Evolutionary conservation across 2,329 filamentous ascomycete genomes (phyloP), one percentile per base, ranked within the genome.

Genomic region (Colletotrichum spinosum): DNA sequence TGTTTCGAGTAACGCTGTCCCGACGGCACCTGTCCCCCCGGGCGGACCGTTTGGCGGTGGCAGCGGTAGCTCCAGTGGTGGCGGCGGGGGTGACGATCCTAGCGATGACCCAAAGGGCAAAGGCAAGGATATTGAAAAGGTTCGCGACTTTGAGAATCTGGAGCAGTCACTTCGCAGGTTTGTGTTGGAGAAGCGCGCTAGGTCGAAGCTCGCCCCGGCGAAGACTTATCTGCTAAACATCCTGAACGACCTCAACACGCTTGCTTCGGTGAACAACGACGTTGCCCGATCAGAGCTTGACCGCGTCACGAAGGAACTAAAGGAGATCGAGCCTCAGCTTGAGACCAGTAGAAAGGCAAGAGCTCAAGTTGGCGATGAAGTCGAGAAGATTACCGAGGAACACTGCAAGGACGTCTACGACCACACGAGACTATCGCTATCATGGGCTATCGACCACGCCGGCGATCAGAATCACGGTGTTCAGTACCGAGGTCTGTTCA

Each of bases 151-250:
- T 74, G 91, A 95, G 73, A 90, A 91, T 57, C 84, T 99, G 6
- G 96, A 99, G 77, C 88, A 92, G 69, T 96, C 96, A 4, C 79
- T 99, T 42, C 88, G 96, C 65, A 89, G 94, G 49, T 99, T 99
- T 71, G 96, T 99, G 8, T 84, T 99, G 34, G 96, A 99, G 76
- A 98, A 98, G 83, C 89, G 96, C 60, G 94, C 96, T 52, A 89
- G 94, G 37, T 98, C 96, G 8, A 99, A 99, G 81, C 86, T 99
- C 65, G 95, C 96, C 1, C 96, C 96, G 6, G 96, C 96, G 7
- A 94, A 94, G 79, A 98, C 95, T 2, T 99, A 99, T 74, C 87
- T 99, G 1, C 83, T 97, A 72, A 99, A 99, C 76, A 91, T 98
- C 34, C 85, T 99, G 39, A 91, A 93, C 70, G 96, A 99, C 73